Evolutionary conservation across 73 alveolate species (phyloP), one percentile per base, ranked within the genome.

Genomic region (Paramecium biaurelia): DNA sequence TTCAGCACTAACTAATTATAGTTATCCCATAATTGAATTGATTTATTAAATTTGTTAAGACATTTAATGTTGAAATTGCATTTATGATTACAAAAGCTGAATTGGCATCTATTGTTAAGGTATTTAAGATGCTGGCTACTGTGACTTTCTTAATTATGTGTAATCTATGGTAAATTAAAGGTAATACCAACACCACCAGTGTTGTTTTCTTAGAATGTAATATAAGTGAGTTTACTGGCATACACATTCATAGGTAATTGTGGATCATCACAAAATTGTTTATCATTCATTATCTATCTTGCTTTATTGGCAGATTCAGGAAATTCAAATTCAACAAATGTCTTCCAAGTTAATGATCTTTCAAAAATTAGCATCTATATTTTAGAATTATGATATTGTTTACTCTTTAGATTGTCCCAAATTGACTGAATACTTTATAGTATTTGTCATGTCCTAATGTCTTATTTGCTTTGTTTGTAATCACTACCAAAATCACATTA

Each of bases 361-460:
- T 76, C 89, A 41, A 76, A 76, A 8, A 76, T 76, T n/a, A 76
- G 72, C 89, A 76, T 76, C 89, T 76, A 37, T 10, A 37, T 21
- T 26, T 1, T 47, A 47, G 58, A 12, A 15, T 12, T 7, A 18
- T 32, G 10, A 10, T 2, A 4, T 18, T 21, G 0, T 76, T 76
- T 76, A 76, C 89, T 57, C 89, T 41, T 41, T 76, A n/a, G 24
- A 76, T 76, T n/a, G 89, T 76, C 0, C 89, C 89, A 41, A 76
- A 76, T 37, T 26, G 70, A 41, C 89, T 76, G 12, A 76, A 76
- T n/a, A 76, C 70, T 14, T 76, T 76, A 41, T 34, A 76, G 38
- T 76, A 76, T 76, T 76, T 76, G 41, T 76, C 89, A 18, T 76
- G 89, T n/a, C 70, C 70, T 7, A 76, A 24, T 18, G 89, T 76